Evolutionary conservation across 495 filamentous ascomycete species (phyloP).

Genomic region (Hyaloscypha variabilis): DNA sequence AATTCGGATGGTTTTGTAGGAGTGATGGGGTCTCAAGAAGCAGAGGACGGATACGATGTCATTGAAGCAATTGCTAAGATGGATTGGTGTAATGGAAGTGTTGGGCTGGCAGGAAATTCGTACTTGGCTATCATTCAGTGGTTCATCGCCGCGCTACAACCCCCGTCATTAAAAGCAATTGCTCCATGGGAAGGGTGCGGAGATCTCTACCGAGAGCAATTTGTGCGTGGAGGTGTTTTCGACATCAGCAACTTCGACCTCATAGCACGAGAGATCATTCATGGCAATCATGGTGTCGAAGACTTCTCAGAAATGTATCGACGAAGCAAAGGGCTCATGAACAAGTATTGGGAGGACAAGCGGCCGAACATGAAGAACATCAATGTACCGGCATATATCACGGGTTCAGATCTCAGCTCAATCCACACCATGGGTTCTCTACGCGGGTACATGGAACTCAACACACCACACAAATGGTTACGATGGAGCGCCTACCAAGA

Average conservation of each 20-base stretch:
- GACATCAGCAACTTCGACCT: neutral
- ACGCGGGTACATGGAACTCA: neutral
- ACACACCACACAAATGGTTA: neutral
- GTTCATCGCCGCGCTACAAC: conserved; percentile 3
- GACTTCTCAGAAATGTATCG: neutral
- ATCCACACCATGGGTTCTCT: neutral
- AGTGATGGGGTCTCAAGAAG: neutral
- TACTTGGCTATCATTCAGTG: neutral
- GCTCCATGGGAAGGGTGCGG: conserved; percentile 1
- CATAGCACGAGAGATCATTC: neutral
- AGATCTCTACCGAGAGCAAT: neutral
- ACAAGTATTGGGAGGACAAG: neutral
- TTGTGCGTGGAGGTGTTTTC: neutral
- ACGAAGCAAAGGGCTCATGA: neutral
- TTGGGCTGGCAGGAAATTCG: neutral
- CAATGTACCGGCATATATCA: neutral
- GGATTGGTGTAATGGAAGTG: neutral
- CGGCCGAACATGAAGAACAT: neutral
- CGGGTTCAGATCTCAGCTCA: neutral
- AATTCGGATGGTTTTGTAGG: neutral
- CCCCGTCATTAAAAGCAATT: neutral
- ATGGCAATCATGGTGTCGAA: neutral
- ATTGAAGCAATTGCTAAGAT: neutral
- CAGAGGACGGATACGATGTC: conserved; percentile 4
- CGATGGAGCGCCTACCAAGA: neutral